These are phyloP conservation scores for Jackrogersella minutella DNA, from an alignment of 495 filamentous ascomycete species.

Conservation along the genomic window DNA sequence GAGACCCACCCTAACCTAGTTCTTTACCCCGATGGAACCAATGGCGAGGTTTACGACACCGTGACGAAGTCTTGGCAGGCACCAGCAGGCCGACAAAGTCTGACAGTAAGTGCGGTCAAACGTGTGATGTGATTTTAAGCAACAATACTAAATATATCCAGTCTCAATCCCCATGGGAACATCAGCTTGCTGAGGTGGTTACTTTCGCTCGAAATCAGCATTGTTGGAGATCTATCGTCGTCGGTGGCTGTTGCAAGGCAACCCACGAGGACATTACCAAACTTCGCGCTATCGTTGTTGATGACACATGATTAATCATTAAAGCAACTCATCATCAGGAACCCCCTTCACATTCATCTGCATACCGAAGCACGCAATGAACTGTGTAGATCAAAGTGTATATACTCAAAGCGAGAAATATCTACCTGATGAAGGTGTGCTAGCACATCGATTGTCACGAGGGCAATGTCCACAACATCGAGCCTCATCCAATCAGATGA, in stretches of 20 bases:
- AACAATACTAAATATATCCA: constrained; percentile 12
- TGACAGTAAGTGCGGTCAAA: constrained; percentile 22
- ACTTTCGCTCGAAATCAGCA: constrained; percentile 64
- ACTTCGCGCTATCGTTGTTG: constrained; percentile 48
- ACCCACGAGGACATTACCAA: constrained; percentile 58
- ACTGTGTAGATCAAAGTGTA: background rate
- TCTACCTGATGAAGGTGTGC: too few species aligned
- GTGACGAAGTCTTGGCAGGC: constrained; percentile 65
- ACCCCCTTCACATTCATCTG: background rate
- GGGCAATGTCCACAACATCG: background rate
- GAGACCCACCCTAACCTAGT: constrained; percentile 63
- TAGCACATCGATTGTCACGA: background rate
- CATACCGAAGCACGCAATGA: background rate
- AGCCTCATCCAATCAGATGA: background rate
- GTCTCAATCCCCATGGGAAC: constrained; percentile 57
- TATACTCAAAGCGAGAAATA: too few species aligned
- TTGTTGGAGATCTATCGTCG: constrained; percentile 59
- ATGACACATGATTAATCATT: constrained; percentile 13
- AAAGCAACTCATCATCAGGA: background rate
- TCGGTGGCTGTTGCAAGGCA: constrained; percentile 71
- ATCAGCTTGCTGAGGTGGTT: constrained; percentile 62
- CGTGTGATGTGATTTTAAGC: background rate
- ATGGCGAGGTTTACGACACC: constrained; percentile 71
- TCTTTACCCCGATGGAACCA: constrained; percentile 74
- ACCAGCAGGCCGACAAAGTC: constrained; percentile 31